Evolutionary conservation across 495 filamentous ascomycete species (phyloP).

Genomic region (Hyaloscypha hepaticicola): DNA sequence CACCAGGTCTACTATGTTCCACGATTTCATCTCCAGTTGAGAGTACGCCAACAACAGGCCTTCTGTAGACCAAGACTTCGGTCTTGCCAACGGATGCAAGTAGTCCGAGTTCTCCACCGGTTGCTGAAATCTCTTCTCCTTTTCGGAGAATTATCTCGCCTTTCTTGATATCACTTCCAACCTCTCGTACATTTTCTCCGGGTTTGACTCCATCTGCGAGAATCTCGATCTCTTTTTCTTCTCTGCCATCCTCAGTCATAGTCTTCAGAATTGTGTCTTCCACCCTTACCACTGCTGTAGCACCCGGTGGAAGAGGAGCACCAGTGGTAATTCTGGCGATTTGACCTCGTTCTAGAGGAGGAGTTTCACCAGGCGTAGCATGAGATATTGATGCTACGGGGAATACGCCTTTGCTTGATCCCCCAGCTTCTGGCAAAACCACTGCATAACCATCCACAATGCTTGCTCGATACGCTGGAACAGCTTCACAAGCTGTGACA

Average conservation of each 20-base stretch:
- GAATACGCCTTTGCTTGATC: conserved; percentile 71
- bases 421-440: conserved; percentile 52
- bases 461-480: conserved; percentile 91
- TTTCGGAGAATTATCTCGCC: conserved; percentile 67
- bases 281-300: conserved; percentile 94
- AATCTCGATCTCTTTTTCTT: conserved; percentile 87
- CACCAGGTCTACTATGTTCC: conserved; percentile 61
- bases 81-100: conserved; percentile 79
- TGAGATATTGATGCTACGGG: conserved; percentile 87
- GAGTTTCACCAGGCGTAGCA: conserved; percentile 64
- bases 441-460: conserved; percentile 98
- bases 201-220: conserved; percentile 68
- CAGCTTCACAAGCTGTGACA: conserved; percentile 73
- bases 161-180: conserved; percentile 80
- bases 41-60: conserved; percentile 79
- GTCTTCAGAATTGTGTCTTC: conserved; percentile 81
- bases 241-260: conserved; percentile 72
- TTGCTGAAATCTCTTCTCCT: conserved; percentile 75
- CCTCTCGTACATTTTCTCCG: conserved; percentile 86
- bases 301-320: conserved; percentile 83
- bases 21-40: conserved; percentile 97
- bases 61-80: conserved; percentile 72
- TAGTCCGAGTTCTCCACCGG: conserved; percentile 88
- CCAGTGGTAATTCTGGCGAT: conserved; percentile 92
- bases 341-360: conserved; percentile 64